Conservation (phyloP, 192 early-diverging fungal genomes). For the Phycomyces blakesleeanus region DNA sequence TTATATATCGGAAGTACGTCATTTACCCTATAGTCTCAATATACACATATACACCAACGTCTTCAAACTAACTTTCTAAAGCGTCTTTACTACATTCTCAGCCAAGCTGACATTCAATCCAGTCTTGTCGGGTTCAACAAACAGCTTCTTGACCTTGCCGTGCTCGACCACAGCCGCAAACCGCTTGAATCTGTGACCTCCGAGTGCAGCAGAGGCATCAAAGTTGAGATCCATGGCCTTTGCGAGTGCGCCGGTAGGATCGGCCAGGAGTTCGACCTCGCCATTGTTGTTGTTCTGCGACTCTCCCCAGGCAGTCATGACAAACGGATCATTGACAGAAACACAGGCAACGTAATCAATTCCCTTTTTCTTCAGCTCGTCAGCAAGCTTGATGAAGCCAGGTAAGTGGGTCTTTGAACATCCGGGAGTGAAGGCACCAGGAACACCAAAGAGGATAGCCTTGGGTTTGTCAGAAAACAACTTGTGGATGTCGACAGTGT, state of each 20-base stretch:
- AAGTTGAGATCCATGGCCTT: conserved; percentile 50
- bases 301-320: conserved; percentile 55
- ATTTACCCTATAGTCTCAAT: too few relatives aligned
- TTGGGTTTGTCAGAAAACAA: conserved; percentile 40
- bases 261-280: conserved; percentile 52
- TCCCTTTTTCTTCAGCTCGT: conserved; percentile 44
- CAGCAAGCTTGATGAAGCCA: conserved; percentile 44
- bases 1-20: too few relatives aligned
- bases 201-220: conserved; percentile 56
- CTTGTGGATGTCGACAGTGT: conserved; percentile 37
- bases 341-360: conserved; percentile 55
- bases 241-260: conserved; percentile 48
- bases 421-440: conserved; percentile 66
- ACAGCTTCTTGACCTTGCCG: conserved; percentile 18
- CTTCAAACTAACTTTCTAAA: conserved; percentile 21
- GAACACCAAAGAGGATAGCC: conserved; percentile 45
- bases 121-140: conserved; percentile 50
- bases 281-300: conserved; percentile 28
- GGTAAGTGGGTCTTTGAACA: conserved; percentile 59
- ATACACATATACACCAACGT: too few relatives aligned
- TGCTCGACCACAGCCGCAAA: conserved; percentile 52
- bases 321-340: conserved; percentile 53
- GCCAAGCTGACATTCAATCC: conserved; percentile 46
- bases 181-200: conserved; percentile 46
- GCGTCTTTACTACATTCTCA: conserved; percentile 40